Evolutionary conservation across 495 filamentous ascomycete species (phyloP), one percentile per base, ranked within the genome.

Genomic region (Geopyxis carbonaria): DNA sequence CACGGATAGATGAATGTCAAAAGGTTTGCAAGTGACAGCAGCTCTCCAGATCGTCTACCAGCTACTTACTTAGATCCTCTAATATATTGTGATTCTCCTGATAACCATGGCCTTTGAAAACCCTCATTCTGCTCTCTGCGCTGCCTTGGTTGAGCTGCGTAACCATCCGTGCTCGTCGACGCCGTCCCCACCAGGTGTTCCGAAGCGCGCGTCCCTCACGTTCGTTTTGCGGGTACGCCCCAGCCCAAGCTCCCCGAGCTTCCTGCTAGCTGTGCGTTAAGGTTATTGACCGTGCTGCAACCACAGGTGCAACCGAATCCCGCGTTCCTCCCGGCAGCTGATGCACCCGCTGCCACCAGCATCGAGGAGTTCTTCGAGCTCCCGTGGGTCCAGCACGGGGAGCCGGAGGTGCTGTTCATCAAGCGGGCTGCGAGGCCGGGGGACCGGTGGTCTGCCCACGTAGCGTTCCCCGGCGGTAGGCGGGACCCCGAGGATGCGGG

Each of bases 381-480:
- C 42, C 45, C 63, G 6, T 86, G 80, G 80, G 76, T 80, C 7
- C 63, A 70, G 32, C 57, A 76, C 51, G 80, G 79, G n/a, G 73
- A 78, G 42, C 72, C 79, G 2, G 80, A 86, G 50, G 63, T 75
- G 8, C 62, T 83, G 9, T 81, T 83, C 48, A 86, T 86, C 55
- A 84, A 84, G 55, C 63, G 80, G 31, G 73, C 80, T 15, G 67
- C 75, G 18, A 64, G 80, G 22, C 62, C 65, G 15, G 77, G 77
- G 4, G 80, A 86, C 56, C 64, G 76, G 34, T 86, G 80, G 80
- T 79, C 70, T 0, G 69, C 74, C 29, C 78, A 84, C 64, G 70
- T 81, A 38, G 80, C 79, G 0, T 59, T 84, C 3, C 80, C 80
- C 0, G 80, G 80, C 16, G 80, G 80, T 3, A 77, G 73, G 47